A percentile compares a stretch with the other conserved stretches of the same genome.
These are phyloP conservation scores for Melanogaster broomeanus DNA, from an alignment of 768 basidiomycete genomes.

Conservation along the genomic window DNA sequence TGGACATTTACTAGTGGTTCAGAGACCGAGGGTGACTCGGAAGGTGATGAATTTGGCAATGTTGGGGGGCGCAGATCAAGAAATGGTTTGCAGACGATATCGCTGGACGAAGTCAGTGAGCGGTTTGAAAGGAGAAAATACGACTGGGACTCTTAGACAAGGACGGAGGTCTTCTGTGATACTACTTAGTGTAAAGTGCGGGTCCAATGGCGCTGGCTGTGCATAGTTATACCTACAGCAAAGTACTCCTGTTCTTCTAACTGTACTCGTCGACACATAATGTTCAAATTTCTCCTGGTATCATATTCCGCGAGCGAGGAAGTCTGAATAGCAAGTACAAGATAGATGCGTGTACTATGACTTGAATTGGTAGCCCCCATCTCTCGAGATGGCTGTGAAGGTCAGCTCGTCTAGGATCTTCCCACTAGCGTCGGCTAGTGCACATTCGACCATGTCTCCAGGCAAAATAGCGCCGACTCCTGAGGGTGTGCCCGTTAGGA, in stretches of 20 bases:
- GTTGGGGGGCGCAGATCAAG: slow-evolving; percentile 5
- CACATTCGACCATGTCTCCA: slow-evolving; percentile 80
- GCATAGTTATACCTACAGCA: slow-evolving; percentile 20
- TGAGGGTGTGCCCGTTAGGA: slow-evolving; percentile 89
- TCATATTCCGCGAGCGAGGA: not conserved
- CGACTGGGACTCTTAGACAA: slow-evolving; percentile 17
- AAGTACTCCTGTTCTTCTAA: slow-evolving; percentile 3
- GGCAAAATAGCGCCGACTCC: slow-evolving; percentile 81
- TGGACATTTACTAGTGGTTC: slow-evolving; percentile 63
- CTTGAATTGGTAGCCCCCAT: slow-evolving; percentile 67
- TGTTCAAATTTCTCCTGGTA: not conserved
- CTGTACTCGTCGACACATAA: slow-evolving; percentile 18
- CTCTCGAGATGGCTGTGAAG: slow-evolving; percentile 65
- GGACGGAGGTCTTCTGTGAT: not conserved
- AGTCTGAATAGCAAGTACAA: not conserved
- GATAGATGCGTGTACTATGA: slow-evolving; percentile 14
- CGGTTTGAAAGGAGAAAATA: slow-evolving; percentile 19
- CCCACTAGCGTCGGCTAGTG: slow-evolving; percentile 55
- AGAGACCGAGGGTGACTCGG: slow-evolving; percentile 31
- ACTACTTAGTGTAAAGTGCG: slow-evolving; percentile 4
- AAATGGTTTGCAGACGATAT: slow-evolving; percentile 29
- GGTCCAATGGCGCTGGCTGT: not conserved
- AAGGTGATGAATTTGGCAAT: slow-evolving; percentile 33
- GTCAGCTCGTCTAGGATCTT: slow-evolving; percentile 61
- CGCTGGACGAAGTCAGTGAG: slow-evolving; percentile 24